Evolutionary conservation across 768 basidiomycete species (phyloP), one percentile per base, ranked within the genome.

Genomic region (Pisolithus orientalis): DNA sequence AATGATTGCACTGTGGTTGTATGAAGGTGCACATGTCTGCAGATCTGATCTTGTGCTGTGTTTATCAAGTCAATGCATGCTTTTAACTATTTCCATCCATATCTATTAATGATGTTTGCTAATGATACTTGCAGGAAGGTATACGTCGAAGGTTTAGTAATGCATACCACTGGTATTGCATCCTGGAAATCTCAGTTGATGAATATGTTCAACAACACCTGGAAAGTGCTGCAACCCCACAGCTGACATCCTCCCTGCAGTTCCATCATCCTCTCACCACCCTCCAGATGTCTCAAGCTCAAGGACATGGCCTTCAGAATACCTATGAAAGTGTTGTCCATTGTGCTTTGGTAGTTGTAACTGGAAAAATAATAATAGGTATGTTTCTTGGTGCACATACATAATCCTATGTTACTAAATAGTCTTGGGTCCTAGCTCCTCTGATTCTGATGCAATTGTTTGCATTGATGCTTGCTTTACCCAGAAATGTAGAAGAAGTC

Each of bases 401-500:
- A 46, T 25, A 38, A 9, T 43, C 21, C 21, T 21, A 10, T 24
- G 24, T 25, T 37, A 42, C 27, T 28, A n/a, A 46, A 28, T 29
- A 13, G 14, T 0, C 44, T 27, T 45, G 4, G 21, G 21, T 16
- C 11, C 24, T 48, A 48, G 27, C 17, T 47, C 45, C 38, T 50
- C 2, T 31, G 64, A 64, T 9, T 46, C 53, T 39, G 64, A 70
- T 56, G 49, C 60, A 10, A 56, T 69, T 29, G 62, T 69, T 4
- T 70, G 66, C 44, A n/a, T 66, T 11, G 70, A 72, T 55, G 64
- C 61, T 1, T 67, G 65, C 53, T 71, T 73, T 44, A 67, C 60
- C 24, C 70, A 73, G 48, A 70, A 71, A 49, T 25, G 42, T 10
- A 59, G 57, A 2, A 47, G 59, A 39, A 56, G 52, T 34, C 39